Evolutionary conservation across 441 rosid genomes (phyloP), one percentile per base, ranked within the genome.

Genomic region (Pelargonium citronellum): DNA sequence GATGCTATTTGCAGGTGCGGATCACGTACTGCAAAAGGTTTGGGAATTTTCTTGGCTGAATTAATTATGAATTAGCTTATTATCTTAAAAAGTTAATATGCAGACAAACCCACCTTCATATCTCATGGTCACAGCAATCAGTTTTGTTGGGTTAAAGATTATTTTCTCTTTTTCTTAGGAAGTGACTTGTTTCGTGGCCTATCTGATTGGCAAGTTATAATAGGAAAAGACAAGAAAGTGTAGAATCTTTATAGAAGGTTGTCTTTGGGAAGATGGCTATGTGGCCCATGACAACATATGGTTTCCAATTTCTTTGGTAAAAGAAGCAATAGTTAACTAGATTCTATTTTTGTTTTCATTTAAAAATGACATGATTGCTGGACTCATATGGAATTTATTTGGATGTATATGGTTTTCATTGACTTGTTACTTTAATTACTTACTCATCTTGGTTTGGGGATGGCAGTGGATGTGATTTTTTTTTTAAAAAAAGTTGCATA

Each of bases 11-110:
- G 90, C 93, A 58, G 80, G 83, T 68, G 86, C 90, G 82, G 96
- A 91, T 82, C 91, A 89, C 76, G 83, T 86, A 69, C 77, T 94
- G 70, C 82, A 80, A 74, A 90, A 94, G 98, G 98, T 94, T 83
- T 71, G 93, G 67, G 64, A 66, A 71, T 34, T 34, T 80, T 75
- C 47, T 0, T 61, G 10, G 4, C 64, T 43, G 41, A 73, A 10
- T 68, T 49, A 43, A 55, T 6, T 0, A 34, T 34, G 39, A 53
- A 3, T 68, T 69, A 16, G 22, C 16, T 57, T 74, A 19, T 65
- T 10, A 19, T 68, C 51, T 66, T 71, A 8, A 13, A 10, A 20
- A 34, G 39, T 55, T 55, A 55, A 55, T 20, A 5, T 55, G 22
- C 24, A 55, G 24, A 17, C 11, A 17, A 34, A 34, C 39, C 5